phyloP scores from a whole-genome alignment of 2,329 filamentous ascomycete species.

The Sporothrix mexicana region DNA sequence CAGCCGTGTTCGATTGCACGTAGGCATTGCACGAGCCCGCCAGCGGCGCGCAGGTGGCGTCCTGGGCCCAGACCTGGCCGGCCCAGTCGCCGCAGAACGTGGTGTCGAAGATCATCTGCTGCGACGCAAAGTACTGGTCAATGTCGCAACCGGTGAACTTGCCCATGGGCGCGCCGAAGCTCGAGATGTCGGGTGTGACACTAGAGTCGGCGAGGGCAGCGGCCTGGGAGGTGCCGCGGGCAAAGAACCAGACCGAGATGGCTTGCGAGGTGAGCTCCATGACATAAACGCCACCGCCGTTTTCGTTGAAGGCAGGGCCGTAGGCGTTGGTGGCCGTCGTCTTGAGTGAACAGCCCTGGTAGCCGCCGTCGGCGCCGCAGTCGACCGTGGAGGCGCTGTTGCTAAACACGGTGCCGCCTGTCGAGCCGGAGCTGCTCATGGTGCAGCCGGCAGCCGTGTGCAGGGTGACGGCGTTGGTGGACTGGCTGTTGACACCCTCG shows the following conservation, averaged over 20 bases:
- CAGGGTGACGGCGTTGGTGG: slow-evolving; percentile 67
- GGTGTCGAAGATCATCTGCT: slow-evolving; percentile 81
- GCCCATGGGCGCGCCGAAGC: slow-evolving; percentile 73
- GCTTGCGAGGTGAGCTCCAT: slow-evolving; percentile 74
- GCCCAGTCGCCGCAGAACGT: slow-evolving; percentile 92
- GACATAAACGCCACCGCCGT: slow-evolving; percentile 72
- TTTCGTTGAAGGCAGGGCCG: slow-evolving; percentile 73
- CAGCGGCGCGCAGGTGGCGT: slow-evolving; percentile 63
- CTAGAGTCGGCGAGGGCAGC: slow-evolving; percentile 50
- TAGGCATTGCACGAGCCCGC: slow-evolving; percentile 72
- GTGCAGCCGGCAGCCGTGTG: slow-evolving; percentile 68
- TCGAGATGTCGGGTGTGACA: slow-evolving; percentile 64
- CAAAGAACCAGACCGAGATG: slow-evolving; percentile 85
- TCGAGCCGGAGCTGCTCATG: slow-evolving; percentile 57
- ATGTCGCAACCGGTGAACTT: slow-evolving; percentile 77
- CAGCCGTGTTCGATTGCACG: slow-evolving; percentile 71
- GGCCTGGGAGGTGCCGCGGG: slow-evolving; percentile 53
- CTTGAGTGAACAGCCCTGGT: slow-evolving; percentile 64
- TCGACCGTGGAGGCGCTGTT: slow-evolving; percentile 46
- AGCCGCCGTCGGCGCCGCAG: slow-evolving; percentile 45
- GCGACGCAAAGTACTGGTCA: slow-evolving; percentile 68
- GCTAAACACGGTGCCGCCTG: slow-evolving; percentile 53
- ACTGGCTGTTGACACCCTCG: slow-evolving; percentile 73
- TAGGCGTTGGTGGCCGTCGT: slow-evolving; percentile 61
- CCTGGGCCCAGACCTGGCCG: slow-evolving; percentile 67